phyloP scores from a whole-genome alignment of 495 filamentous ascomycete genomes.

The Bacidia rubella region DNA sequence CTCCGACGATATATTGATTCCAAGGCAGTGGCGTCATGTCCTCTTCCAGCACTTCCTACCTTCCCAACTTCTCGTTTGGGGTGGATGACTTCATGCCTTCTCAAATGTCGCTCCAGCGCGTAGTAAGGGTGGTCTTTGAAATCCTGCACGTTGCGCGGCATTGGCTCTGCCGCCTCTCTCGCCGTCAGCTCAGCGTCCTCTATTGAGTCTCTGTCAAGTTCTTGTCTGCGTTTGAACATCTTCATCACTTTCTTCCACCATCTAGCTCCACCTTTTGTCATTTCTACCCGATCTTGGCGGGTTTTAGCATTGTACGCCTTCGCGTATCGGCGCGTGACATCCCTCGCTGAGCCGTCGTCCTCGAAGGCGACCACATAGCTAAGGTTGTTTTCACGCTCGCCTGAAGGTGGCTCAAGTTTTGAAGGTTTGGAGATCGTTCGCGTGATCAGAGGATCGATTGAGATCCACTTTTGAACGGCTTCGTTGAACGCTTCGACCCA shows the following conservation, averaged over 20 bases:
- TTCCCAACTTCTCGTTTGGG: slow-evolving; percentile 63
- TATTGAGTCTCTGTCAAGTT: slow-evolving; percentile 59
- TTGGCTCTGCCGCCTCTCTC: slow-evolving; percentile 61
- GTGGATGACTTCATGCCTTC: slow-evolving; percentile 63
- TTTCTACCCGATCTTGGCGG: slow-evolving; percentile 59
- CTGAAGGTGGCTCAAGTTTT: slow-evolving; percentile 68
- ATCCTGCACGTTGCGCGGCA: slow-evolving; percentile 80
- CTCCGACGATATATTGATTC: slow-evolving; percentile 64
- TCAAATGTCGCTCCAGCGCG: slow-evolving; percentile 79
- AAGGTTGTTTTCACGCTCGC: slow-evolving; percentile 57
- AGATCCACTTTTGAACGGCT: slow-evolving; percentile 77
- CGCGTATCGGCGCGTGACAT: slow-evolving; percentile 69
- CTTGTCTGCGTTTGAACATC: slow-evolving; percentile 37
- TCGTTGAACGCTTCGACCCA: slow-evolving; percentile 89
- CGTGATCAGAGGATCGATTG: slow-evolving; percentile 76
- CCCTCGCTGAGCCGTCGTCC: slow-evolving; percentile 54
- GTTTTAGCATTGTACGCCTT: slow-evolving; percentile 85
- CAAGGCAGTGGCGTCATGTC: slow-evolving; percentile 32
- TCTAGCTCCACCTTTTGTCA: slow-evolving; percentile 44
- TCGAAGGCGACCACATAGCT: slow-evolving; percentile 81
- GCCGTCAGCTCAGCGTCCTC: slow-evolving; percentile 64
- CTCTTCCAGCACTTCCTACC: slow-evolving; percentile 49
- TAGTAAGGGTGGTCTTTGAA: slow-evolving; percentile 90
- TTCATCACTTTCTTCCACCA: slow-evolving; percentile 61
- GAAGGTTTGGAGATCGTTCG: slow-evolving; percentile 57